phyloP scores from a whole-genome alignment of 768 basidiomycete genomes.

The Strobilomyces confusus region DNA sequence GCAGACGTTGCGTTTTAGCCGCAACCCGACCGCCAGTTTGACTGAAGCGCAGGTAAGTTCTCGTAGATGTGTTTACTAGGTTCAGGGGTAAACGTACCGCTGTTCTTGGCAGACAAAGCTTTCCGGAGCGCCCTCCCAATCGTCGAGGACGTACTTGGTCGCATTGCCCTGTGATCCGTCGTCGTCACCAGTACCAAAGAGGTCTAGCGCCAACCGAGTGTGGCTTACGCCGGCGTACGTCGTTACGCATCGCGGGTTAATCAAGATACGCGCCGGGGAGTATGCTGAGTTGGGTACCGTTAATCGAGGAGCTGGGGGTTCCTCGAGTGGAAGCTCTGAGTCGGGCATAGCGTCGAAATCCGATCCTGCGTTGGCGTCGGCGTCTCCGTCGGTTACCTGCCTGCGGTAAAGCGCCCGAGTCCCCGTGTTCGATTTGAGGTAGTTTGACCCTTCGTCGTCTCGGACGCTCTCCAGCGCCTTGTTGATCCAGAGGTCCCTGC shows the following conservation, averaged over 20 bases:
- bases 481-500: slow-evolving; percentile 92
- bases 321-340: slow-evolving; percentile 39
- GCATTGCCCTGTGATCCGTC: slow-evolving; percentile 46
- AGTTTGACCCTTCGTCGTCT: slow-evolving; percentile 39
- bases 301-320: slow-evolving; percentile 36
- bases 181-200: slow-evolving; percentile 79
- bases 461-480: slow-evolving; percentile 75
- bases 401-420: slow-evolving; percentile 32
- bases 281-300: slow-evolving; percentile 87
- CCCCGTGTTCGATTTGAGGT: slow-evolving; percentile 9
- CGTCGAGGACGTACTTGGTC: slow-evolving; percentile 79
- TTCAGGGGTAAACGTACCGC: slow-evolving; percentile 42
- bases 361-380: slow-evolving; percentile 80
- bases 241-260: slow-evolving; percentile 95
- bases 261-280: slow-evolving; percentile 83
- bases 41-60: slow-evolving; percentile 32
- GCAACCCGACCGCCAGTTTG: slow-evolving; percentile 88
- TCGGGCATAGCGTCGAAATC: slow-evolving; percentile 86
- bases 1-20: slow-evolving; percentile 80
- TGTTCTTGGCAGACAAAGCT: slow-evolving; percentile 98
- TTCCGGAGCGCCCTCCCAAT: slow-evolving; percentile 96
- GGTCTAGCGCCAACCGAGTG: slow-evolving; percentile 89
- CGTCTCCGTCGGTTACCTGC: slow-evolving; percentile 39
- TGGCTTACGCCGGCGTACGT: slow-evolving; percentile 98
- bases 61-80: not conserved